Evolutionary conservation across 116 monocot genomes (phyloP).

Genomic region (Phalaenopsis hybrid): DNA sequence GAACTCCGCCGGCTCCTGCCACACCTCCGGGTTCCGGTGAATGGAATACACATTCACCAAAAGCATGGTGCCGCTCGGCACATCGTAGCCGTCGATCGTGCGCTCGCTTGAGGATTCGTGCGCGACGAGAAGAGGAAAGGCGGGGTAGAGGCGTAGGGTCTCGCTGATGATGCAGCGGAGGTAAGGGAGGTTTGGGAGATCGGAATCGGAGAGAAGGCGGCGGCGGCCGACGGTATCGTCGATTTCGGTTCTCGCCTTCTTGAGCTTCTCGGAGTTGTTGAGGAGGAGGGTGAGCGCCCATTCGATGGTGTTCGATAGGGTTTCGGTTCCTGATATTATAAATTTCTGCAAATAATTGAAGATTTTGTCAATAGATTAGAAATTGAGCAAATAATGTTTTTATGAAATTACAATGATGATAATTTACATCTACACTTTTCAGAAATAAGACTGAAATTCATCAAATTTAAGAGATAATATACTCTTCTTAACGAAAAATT

Average conservation of each 20-base stretch:
- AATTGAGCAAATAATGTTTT: no score
- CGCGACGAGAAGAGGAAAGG: conserved; percentile 8
- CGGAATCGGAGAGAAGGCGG: conserved; percentile 18
- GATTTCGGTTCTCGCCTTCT: conserved; percentile 17
- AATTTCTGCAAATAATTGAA: background rate
- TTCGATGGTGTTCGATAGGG: conserved; percentile 15
- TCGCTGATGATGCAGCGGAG: conserved; percentile 21
- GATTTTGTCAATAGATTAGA: no score
- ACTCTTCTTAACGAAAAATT: no score
- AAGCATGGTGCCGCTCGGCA: conserved; percentile 11
- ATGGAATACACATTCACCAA: conserved; percentile 23
- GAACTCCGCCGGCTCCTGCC: conserved; percentile 14
- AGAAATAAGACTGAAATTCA: no score
- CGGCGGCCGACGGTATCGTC: conserved; percentile 2
- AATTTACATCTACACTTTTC: no score
- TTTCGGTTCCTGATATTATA: conserved; percentile 13
- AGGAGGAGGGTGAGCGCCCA: conserved; percentile 27
- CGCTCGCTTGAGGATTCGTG: conserved; percentile 5
- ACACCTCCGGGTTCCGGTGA: conserved; percentile 18
- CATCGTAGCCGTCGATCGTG: conserved; percentile 2
- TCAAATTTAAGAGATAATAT: no score
- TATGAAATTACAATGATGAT: no score
- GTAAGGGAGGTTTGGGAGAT: conserved; percentile 17
- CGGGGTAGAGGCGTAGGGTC: conserved; percentile 21
- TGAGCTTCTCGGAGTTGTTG: conserved; percentile 22